Percentiles rank a stretch among this genome's conserved stretches.
Evolutionary conservation across 495 filamentous ascomycete genomes (phyloP).

Genomic region (Bombardia bombarda): DNA sequence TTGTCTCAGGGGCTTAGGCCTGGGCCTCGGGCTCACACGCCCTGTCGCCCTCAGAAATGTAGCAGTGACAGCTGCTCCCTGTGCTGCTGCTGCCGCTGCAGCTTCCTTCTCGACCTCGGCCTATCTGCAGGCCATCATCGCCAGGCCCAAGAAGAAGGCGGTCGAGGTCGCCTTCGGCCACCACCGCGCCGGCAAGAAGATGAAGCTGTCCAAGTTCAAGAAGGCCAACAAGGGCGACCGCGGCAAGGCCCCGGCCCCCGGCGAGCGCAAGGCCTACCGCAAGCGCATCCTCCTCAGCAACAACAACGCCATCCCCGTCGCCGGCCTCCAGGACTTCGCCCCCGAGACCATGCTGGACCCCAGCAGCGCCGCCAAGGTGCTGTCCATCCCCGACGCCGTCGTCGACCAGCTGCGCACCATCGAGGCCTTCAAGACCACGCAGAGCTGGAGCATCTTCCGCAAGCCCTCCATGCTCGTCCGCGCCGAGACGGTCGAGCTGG

Average conservation of each 20-base stretch:
- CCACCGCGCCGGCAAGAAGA: conserved; percentile 27
- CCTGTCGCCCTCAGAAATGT: background rate
- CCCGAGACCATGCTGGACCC: conserved; percentile 45
- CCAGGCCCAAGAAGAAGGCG: conserved; percentile 6
- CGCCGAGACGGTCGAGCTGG: conserved; percentile 64
- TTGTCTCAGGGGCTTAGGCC: conserved; percentile 67
- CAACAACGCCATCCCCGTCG: conserved; percentile 76
- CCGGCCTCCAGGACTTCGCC: conserved; percentile 53
- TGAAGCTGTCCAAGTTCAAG: conserved; percentile 41
- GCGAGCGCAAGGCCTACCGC: conserved; percentile 78
- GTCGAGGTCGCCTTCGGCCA: too few species aligned
- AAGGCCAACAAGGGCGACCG: conserved; percentile 39
- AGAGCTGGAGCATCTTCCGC: conserved; percentile 82
- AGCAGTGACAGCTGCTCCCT: too few species aligned
- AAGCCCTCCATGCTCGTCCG: conserved; percentile 69
- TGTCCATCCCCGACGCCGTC: conserved; percentile 59
- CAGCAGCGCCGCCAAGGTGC: conserved; percentile 52
- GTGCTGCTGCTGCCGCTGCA: too few species aligned
- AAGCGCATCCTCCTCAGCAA: conserved; percentile 90
- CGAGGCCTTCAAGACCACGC: conserved; percentile 85
- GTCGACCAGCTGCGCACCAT: conserved; percentile 72
- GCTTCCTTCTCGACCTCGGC: conserved; percentile 27
- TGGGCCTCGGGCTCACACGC: background rate
- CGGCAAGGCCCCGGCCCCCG: conserved; percentile 50
- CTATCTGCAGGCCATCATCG: background rate